These are phyloP conservation scores for Verticillium isaacii DNA, from an alignment of 2,329 filamentous ascomycete species.

Conservation along the genomic window DNA sequence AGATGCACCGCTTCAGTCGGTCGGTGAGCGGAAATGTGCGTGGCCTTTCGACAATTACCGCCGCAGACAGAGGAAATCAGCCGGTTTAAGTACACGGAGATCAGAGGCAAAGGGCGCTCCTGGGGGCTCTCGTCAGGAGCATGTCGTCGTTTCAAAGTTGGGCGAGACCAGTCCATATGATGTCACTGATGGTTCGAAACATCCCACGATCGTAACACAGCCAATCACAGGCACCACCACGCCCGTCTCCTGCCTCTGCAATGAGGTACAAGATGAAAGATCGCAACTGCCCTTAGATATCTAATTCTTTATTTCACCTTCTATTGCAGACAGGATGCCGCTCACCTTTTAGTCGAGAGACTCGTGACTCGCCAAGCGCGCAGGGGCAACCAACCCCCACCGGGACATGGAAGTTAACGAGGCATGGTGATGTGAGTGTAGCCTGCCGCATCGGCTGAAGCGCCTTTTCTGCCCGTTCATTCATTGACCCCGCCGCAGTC, in stretches of 20 bases:
- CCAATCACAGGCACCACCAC: background rate
- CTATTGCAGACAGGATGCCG: background rate
- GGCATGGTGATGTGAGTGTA: too few species aligned
- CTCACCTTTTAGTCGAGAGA: too few species aligned
- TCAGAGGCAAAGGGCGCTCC: background rate
- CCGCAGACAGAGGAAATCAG: background rate
- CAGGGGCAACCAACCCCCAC: too few species aligned
- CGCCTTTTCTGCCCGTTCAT: too few species aligned
- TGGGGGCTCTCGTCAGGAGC: background rate
- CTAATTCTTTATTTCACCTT: background rate
- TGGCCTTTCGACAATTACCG: background rate
- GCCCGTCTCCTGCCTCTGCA: background rate
- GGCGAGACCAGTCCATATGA: slow-evolving; percentile 2
- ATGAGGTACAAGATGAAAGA: background rate
- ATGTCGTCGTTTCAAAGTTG: background rate
- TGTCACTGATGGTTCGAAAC: slow-evolving; percentile 4
- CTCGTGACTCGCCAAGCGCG: too few species aligned
- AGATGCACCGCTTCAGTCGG: too few species aligned
- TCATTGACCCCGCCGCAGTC: too few species aligned
- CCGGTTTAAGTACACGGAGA: background rate
- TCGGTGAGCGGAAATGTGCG: too few species aligned
- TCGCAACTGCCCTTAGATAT: background rate
- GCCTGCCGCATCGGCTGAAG: too few species aligned
- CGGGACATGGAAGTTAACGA: too few species aligned
- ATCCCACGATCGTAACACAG: slow-evolving; percentile 2